Conservation (phyloP, 2,329 filamentous ascomycete genomes). For the Epichloe coenophiala region DNA sequence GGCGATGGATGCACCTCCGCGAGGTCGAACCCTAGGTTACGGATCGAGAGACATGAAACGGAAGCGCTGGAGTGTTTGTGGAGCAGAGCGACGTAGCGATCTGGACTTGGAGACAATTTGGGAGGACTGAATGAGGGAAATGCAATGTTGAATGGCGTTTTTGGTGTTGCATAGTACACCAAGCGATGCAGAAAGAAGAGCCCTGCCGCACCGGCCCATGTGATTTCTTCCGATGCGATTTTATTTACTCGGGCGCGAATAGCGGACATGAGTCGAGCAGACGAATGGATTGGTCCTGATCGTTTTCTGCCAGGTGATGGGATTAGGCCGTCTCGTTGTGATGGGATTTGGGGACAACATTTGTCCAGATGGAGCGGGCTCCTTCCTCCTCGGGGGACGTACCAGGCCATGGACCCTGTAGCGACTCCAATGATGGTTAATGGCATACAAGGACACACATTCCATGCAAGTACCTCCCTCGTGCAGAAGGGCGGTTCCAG, state of each 20-base stretch:
- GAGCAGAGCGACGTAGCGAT: conserved; percentile 81
- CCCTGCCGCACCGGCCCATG: neutral
- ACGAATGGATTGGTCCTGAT: neutral
- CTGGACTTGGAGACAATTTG: conserved; percentile 94
- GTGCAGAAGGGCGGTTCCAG: too few relatives aligned
- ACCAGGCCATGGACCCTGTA: too few relatives aligned
- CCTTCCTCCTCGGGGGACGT: too few relatives aligned
- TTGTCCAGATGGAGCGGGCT: too few relatives aligned
- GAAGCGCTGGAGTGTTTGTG: conserved; percentile 97
- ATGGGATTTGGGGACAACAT: neutral
- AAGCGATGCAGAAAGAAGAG: neutral
- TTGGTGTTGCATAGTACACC: neutral
- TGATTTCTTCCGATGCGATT: neutral
- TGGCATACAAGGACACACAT: too few relatives aligned
- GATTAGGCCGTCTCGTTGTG: neutral
- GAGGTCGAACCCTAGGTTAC: conserved; percentile 45
- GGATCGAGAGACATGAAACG: conserved; percentile 57
- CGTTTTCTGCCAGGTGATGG: neutral
- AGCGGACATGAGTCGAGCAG: neutral
- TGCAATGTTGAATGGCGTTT: neutral
- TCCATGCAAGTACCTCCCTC: too few relatives aligned
- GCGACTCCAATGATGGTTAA: too few relatives aligned
- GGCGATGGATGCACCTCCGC: conserved; percentile 33
- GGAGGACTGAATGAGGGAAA: conserved; percentile 55
- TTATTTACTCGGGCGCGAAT: neutral